Conservation (phyloP, 140 eudicot genomes). For the Anethum foeniculum region DNA sequence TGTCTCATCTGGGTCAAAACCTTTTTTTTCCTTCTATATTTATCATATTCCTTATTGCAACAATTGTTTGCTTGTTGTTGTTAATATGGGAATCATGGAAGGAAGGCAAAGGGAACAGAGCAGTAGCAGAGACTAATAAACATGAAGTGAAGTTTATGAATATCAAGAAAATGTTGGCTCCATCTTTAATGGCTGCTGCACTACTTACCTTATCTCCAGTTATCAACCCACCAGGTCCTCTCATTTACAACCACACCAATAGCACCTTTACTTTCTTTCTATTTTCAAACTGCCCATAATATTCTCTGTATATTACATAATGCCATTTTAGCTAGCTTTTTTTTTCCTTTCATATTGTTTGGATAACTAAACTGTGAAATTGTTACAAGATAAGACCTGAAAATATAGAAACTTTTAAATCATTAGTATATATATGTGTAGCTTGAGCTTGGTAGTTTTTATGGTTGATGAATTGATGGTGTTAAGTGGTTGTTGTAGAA, state of each 20-base stretch:
- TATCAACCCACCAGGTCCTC: slow-evolving; percentile 45
- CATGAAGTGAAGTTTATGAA: slow-evolving; percentile 27
- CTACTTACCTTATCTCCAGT: slow-evolving; percentile 62
- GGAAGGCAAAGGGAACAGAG: slow-evolving; percentile 5
- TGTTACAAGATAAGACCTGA: too few relatives aligned
- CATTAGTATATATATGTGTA: too few relatives aligned
- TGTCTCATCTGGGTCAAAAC: background rate
- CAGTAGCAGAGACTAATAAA: background rate
- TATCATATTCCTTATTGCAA: background rate
- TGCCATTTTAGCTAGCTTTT: background rate
- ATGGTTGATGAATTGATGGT: too few relatives aligned
- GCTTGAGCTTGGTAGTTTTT: too few relatives aligned
- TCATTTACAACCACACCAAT: background rate
- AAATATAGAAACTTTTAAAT: too few relatives aligned
- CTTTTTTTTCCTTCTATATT: background rate
- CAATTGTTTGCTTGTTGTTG: background rate
- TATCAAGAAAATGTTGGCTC: slow-evolving; percentile 30
- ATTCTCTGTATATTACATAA: background rate
- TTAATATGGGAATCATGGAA: slow-evolving; percentile 20
- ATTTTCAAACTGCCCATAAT: background rate
- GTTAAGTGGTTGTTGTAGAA: too few relatives aligned
- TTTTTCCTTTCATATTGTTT: too few relatives aligned
- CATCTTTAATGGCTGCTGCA: slow-evolving; percentile 52
- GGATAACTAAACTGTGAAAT: too few relatives aligned
- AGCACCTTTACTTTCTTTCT: too few relatives aligned